Evolutionary conservation across 148 eudicot genomes (phyloP).

Genomic region (Vaccinium darrowii): DNA sequence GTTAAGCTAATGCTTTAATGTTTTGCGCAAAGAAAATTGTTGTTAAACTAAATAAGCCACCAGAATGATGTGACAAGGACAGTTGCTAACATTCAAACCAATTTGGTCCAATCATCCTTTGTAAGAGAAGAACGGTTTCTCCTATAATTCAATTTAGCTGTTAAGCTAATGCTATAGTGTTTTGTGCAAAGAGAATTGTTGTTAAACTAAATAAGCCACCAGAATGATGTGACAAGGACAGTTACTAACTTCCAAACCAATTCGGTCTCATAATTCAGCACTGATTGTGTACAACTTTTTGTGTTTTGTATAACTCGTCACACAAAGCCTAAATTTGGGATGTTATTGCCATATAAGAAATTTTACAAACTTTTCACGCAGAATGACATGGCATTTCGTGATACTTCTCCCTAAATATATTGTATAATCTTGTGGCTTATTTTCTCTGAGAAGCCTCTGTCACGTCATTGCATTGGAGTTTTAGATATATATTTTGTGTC

Average conservation of each 20-base stretch:
- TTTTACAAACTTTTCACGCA: neutral
- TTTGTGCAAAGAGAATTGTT: neutral
- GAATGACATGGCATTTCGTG: neutral
- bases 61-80: neutral
- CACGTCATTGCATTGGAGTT: neutral
- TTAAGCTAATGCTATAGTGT: neutral
- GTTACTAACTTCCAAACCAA: neutral
- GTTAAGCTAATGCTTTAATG: neutral
- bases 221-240: neutral
- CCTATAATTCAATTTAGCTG: neutral
- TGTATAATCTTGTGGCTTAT: neutral
- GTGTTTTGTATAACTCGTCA: neutral
- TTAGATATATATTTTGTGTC: neutral
- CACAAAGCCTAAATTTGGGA: neutral
- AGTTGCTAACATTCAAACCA: neutral
- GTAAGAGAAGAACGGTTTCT: no score
- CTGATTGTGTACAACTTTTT: neutral
- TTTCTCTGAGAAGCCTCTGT: neutral
- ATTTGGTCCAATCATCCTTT: neutral
- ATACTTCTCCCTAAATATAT: neutral
- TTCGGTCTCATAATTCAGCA: neutral
- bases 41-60: neutral
- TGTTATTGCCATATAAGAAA: neutral
- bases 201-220: neutral
- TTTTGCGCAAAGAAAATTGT: neutral